Base-by-base conservation (phyloP, 352 stramenopile genomes). In the Pythium dissimile region DNA sequence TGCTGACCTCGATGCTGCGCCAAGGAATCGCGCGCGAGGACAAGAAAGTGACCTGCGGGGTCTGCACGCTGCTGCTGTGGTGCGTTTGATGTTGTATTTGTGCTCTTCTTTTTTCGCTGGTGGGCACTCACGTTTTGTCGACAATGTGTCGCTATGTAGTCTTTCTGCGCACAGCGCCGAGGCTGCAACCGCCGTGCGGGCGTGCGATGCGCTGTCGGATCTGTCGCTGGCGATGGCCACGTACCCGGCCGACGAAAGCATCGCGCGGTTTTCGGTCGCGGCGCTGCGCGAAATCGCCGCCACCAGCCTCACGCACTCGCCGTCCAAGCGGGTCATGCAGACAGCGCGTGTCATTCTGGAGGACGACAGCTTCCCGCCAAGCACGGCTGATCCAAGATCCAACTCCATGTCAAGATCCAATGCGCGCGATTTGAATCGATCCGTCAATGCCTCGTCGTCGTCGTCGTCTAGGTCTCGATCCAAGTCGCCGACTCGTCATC, bases 161-260 rank as follows among this genome's bases (percentile, higher is more conserved):
- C 58, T 87, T 59, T 74, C 72, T 38, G 73, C 77, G 15, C 73
- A 82, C 51, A 82, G 73, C 51, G 48, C 66, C 15, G 61, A 64
- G 5, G 74, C 66, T 21, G 73, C 80, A 3, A 64, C 71, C 15
- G 63, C 57, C 34, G 52, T 89, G 16, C 73, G 80, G 3, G 54
- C 77, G n/a, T 38, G 73, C 44, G 75, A 72, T 42, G 77, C 67
- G 8, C 87, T 90, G n/a, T 59, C 73, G 2, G 80, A 90, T 44
- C 54, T 90, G 0, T 90, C 80, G 5, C 66, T 88, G 5, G 69
- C 83, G 10, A 86, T 90, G 77, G 80, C 77, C 9, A 90, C 87
- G 47, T 86, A 87, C 63, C 80, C 80, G 13, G 62, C 75, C 2
- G 75, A 88, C 37, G 80, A 88, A 76, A 77, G 80, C 37, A 88